These are phyloP conservation scores for Xanthoparmelia taractica DNA, from an alignment of 495 filamentous ascomycete genomes.

Conservation along the genomic window DNA sequence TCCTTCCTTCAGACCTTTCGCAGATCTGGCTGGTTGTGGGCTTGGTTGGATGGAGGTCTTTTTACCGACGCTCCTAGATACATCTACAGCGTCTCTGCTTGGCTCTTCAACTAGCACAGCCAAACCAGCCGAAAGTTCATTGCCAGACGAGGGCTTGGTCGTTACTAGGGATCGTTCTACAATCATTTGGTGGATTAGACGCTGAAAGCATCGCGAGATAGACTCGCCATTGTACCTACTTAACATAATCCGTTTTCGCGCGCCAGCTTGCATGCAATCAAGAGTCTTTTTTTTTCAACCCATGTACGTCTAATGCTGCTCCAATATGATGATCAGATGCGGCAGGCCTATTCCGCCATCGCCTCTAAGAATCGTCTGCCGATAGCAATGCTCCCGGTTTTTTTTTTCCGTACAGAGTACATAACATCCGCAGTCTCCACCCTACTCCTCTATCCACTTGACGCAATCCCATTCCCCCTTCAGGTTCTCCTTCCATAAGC, in stretches of 20 bases:
- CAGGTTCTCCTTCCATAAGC: conserved; percentile 53
- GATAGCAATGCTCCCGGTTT: background rate
- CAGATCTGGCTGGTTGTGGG: background rate
- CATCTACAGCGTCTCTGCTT: background rate
- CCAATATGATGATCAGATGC: background rate
- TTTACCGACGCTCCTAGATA: background rate
- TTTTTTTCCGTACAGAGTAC: too few species aligned
- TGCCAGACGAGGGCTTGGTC: background rate
- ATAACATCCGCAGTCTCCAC: too few species aligned
- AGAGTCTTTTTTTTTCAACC: background rate
- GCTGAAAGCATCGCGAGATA: background rate
- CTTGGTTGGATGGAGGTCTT: background rate
- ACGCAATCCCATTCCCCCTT: conserved; percentile 84
- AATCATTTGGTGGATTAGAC: background rate
- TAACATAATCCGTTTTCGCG: background rate
- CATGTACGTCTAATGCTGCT: background rate
- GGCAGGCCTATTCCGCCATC: background rate
- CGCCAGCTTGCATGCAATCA: background rate
- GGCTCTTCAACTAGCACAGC: background rate
- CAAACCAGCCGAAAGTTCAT: background rate
- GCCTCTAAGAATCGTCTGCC: background rate
- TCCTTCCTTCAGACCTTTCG: background rate
- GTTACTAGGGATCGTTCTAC: background rate
- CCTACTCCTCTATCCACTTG: conserved; percentile 91
- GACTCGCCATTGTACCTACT: background rate